These are phyloP conservation scores for Ilyonectria mors-panacis DNA, from an alignment of 2,329 filamentous ascomycete genomes.

Conservation along the genomic window DNA sequence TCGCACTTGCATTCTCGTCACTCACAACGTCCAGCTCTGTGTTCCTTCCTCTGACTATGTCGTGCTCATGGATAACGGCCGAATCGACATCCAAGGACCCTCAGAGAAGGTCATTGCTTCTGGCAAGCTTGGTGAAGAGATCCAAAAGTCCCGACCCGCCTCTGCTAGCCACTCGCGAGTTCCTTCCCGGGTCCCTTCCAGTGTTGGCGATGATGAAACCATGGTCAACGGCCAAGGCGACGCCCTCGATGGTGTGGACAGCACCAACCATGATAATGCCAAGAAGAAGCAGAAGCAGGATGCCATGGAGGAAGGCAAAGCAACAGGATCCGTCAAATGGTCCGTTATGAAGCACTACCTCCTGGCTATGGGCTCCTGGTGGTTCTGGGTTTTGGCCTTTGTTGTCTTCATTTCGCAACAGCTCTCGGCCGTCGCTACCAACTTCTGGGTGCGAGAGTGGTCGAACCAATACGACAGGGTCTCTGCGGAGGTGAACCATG, in stretches of 20 bases:
- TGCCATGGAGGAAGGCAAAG: slow-evolving; percentile 82
- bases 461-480: slow-evolving; percentile 82
- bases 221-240: slow-evolving; percentile 66
- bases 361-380: slow-evolving; percentile 93
- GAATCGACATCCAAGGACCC: slow-evolving; percentile 81
- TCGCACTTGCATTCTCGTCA: slow-evolving; percentile 94
- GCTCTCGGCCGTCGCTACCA: slow-evolving; percentile 87
- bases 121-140: slow-evolving; percentile 90
- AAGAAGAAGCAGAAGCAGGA: slow-evolving; percentile 64
- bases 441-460: slow-evolving; percentile 96
- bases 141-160: slow-evolving; percentile 78
- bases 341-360: slow-evolving; percentile 90
- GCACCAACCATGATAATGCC: slow-evolving; percentile 60
- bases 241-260: slow-evolving; percentile 61
- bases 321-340: slow-evolving; percentile 89
- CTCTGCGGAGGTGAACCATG: slow-evolving; percentile 56
- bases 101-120: slow-evolving; percentile 84
- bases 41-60: slow-evolving; percentile 85
- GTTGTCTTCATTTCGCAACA: slow-evolving; percentile 87
- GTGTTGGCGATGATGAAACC: slow-evolving; percentile 76
- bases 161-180: slow-evolving; percentile 81
- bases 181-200: slow-evolving; percentile 84
- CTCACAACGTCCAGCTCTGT: slow-evolving; percentile 93
- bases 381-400: slow-evolving; percentile 88
- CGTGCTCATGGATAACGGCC: slow-evolving; percentile 90